Conservation (phyloP, 495 filamentous ascomycete genomes). For the Podospora pseudopauciseta region DNA sequence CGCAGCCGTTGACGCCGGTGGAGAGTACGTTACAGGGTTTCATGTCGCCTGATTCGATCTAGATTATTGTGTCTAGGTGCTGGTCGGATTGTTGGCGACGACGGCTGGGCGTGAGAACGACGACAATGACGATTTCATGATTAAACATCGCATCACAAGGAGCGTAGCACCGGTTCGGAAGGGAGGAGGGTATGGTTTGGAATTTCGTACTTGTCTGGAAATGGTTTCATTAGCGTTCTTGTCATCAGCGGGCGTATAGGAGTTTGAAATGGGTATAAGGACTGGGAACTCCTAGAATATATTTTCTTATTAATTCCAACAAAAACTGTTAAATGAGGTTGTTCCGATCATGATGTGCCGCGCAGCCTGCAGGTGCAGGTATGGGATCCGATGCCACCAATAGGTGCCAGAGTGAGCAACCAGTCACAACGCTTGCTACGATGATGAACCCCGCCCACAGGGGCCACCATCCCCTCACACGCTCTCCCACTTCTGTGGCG, state of each 20-base stretch:
- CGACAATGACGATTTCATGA: background rate
- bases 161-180: background rate
- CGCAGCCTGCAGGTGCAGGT: background rate
- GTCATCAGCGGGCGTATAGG: background rate
- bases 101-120: background rate
- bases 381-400: too few relatives aligned
- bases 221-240: background rate
- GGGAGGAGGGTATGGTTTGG: background rate
- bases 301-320: background rate
- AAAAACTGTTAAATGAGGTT: background rate
- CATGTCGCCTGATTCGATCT: conserved; percentile 9
- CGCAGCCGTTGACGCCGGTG: conserved; percentile 17
- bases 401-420: too few relatives aligned
- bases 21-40: conserved; percentile 17
- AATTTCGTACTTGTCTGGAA: background rate
- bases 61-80: background rate
- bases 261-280: background rate
- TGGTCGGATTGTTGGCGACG: background rate
- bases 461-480: too few relatives aligned
- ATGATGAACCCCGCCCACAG: too few relatives aligned
- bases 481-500: too few relatives aligned
- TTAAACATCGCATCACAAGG: background rate
- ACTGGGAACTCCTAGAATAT: background rate
- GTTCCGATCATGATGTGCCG: background rate
- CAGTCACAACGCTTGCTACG: too few relatives aligned